These are phyloP conservation scores for Aspergillus cejpii DNA, from an alignment of 2,329 filamentous ascomycete species.

Conservation along the genomic window DNA sequence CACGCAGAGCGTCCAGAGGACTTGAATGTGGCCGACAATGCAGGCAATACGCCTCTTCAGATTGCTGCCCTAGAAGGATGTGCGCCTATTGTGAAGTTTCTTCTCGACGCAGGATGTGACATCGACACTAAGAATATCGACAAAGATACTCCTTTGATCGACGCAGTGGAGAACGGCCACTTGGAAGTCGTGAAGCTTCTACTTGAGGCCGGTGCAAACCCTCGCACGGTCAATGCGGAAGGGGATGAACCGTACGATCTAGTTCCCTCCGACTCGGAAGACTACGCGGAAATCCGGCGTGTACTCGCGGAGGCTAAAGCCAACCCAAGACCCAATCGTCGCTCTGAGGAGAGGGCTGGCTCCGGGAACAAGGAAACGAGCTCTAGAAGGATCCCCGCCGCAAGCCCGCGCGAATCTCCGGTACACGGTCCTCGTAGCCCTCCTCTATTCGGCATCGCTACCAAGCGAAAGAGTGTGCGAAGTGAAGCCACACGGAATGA, in stretches of 20 bases:
- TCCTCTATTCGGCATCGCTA: slow-evolving; percentile 28
- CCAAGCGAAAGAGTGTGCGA: slow-evolving; percentile 42
- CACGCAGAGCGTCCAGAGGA: slow-evolving; percentile 77
- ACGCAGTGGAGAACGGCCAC: slow-evolving; percentile 94
- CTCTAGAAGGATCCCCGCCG: slow-evolving; percentile 40
- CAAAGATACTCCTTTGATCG: slow-evolving; percentile 87
- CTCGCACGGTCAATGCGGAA: slow-evolving; percentile 81
- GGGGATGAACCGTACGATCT: slow-evolving; percentile 88
- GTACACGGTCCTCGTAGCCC: slow-evolving; percentile 37
- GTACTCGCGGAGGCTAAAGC: slow-evolving; percentile 60
- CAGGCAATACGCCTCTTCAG: slow-evolving; percentile 92
- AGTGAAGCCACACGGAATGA: slow-evolving; percentile 47
- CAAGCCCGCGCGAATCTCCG: slow-evolving; percentile 43
- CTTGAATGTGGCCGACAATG: slow-evolving; percentile 82
- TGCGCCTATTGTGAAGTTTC: slow-evolving; percentile 75
- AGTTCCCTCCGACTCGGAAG: slow-evolving; percentile 65
- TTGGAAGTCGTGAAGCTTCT: slow-evolving; percentile 79
- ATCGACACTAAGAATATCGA: slow-evolving; percentile 71
- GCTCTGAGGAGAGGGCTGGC: slow-evolving; percentile 39
- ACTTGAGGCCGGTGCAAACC: slow-evolving; percentile 81
- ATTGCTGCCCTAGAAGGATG: slow-evolving; percentile 85
- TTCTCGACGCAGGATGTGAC: slow-evolving; percentile 78
- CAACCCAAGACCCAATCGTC: slow-evolving; percentile 45
- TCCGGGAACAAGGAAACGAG: slow-evolving; percentile 33
- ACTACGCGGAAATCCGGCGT: slow-evolving; percentile 70